phyloP scores from a whole-genome alignment of 2,329 filamentous ascomycete species.

The Nemania sp. region DNA sequence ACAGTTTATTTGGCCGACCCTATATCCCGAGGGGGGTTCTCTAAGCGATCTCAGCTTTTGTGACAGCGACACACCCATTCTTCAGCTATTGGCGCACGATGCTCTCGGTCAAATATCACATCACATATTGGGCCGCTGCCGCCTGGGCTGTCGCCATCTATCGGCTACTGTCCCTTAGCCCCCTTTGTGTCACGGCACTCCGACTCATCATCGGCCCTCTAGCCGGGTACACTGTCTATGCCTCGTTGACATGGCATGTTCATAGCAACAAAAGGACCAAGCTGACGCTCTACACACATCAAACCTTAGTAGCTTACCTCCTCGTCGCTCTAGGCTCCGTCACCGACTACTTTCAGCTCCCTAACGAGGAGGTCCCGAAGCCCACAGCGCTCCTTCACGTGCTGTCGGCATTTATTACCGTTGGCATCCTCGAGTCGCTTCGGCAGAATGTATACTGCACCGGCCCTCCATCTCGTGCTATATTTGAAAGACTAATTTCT shows the following conservation, averaged over 20 bases:
- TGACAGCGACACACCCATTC: constrained; percentile 4
- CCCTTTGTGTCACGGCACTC: constrained; percentile 11
- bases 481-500: constrained; percentile 11
- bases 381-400: constrained; percentile 10
- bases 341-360: constrained; percentile 12
- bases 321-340: constrained; percentile 19
- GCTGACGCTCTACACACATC: constrained; percentile 11
- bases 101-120: constrained; percentile 22
- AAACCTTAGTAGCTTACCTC: constrained; percentile 11
- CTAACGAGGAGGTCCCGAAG: constrained; percentile 13
- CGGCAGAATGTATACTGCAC: constrained; percentile 15
- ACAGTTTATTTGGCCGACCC: not conserved
- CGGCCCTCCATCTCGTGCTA: constrained; percentile 1
- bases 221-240: constrained; percentile 17
- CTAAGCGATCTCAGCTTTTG: not conserved
- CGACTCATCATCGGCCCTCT: constrained; percentile 13
- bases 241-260: constrained; percentile 15
- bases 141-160: constrained; percentile 10
- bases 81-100: constrained; percentile 5
- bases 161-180: constrained; percentile 3
- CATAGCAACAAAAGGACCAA: constrained; percentile 8
- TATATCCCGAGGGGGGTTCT: constrained; percentile 1
- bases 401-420: constrained; percentile 11
- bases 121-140: constrained; percentile 14
- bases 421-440: constrained; percentile 20